These are phyloP conservation scores for Endotrypanum monterogeii DNA, from an alignment of 208 protist species.

Conservation along the genomic window DNA sequence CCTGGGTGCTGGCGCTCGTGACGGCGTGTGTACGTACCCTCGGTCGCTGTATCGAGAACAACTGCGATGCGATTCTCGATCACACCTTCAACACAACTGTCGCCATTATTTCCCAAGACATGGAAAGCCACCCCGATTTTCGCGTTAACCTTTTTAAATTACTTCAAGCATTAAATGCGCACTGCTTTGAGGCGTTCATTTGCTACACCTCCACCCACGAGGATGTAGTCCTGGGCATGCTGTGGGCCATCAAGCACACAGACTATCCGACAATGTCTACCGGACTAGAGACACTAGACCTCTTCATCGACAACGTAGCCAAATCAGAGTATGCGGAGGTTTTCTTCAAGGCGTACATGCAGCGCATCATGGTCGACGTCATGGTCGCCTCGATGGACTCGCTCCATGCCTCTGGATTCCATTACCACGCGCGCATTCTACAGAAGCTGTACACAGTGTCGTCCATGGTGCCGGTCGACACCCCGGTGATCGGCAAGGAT, in stretches of 20 bases:
- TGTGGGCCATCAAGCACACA: slow-evolving; percentile 98
- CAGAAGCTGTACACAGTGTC: slow-evolving; percentile 74
- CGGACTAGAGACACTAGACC: slow-evolving; percentile 92
- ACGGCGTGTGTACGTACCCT: slow-evolving; percentile 92
- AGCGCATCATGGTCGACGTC: slow-evolving; percentile 82
- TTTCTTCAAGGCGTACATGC: slow-evolving; percentile 80
- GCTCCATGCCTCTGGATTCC: slow-evolving; percentile 82
- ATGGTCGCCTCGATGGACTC: slow-evolving; percentile 83
- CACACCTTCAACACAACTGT: slow-evolving; percentile 97
- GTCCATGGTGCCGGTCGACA: slow-evolving; percentile 48
- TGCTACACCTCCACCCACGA: slow-evolving; percentile 61
- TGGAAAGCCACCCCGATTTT: slow-evolving; percentile 97
- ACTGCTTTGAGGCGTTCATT: slow-evolving; percentile 93
- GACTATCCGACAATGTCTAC: slow-evolving; percentile 94
- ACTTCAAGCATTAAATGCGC: slow-evolving; percentile 94
- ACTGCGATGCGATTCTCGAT: slow-evolving; percentile 96
- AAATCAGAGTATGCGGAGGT: slow-evolving; percentile 54
- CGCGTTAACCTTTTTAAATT: slow-evolving; percentile 97
- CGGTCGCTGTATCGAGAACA: slow-evolving; percentile 52
- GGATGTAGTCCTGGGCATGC: slow-evolving; percentile 94
- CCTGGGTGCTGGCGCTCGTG: slow-evolving; percentile 94
- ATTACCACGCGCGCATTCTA: slow-evolving; percentile 72
- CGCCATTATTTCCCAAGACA: slow-evolving; percentile 97
- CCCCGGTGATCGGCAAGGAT: slow-evolving; percentile 55
- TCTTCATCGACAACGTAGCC: slow-evolving; percentile 89